Conservation (phyloP, 345 rosid species). For the Hirschfeldia incana region DNA sequence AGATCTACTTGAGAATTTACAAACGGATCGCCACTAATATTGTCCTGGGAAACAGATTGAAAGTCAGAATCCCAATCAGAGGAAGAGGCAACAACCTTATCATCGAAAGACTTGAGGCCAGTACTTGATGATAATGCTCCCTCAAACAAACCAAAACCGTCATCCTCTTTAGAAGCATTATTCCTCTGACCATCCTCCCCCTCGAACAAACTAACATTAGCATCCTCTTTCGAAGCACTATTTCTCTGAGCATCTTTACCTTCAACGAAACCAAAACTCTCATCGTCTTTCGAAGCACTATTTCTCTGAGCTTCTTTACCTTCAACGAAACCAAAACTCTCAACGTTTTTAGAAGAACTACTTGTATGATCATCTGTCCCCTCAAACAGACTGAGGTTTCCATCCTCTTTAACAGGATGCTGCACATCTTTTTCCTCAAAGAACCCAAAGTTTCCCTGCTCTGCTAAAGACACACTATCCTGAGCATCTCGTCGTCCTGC, state of each 20-base stretch:
- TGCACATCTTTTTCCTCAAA: conserved; percentile 25
- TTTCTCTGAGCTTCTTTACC: conserved; percentile 26
- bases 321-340: conserved; percentile 34
- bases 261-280: conserved; percentile 43
- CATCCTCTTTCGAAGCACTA: conserved; percentile 21
- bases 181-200: conserved; percentile 37
- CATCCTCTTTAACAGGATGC: conserved; percentile 14
- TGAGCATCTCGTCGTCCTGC: neutral
- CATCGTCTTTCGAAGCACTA: conserved; percentile 27
- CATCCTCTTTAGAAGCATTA: conserved; percentile 24
- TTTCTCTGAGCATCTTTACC: conserved; percentile 35
- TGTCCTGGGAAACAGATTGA: conserved; percentile 46
- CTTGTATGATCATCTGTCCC: conserved; percentile 17
- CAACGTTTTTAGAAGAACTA: conserved; percentile 25
- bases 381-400: conserved; percentile 39
- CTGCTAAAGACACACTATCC: conserved; percentile 35
- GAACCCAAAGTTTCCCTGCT: conserved; percentile 38
- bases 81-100: conserved; percentile 42
- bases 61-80: conserved; percentile 56
- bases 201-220: conserved; percentile 45
- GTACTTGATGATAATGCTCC: conserved; percentile 44
- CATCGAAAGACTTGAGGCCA: conserved; percentile 29
- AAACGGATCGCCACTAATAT: conserved; percentile 43
- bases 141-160: conserved; percentile 45
- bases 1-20: conserved; percentile 51